Conservation (phyloP, 257 asterid species). For the Echites panduratus region DNA sequence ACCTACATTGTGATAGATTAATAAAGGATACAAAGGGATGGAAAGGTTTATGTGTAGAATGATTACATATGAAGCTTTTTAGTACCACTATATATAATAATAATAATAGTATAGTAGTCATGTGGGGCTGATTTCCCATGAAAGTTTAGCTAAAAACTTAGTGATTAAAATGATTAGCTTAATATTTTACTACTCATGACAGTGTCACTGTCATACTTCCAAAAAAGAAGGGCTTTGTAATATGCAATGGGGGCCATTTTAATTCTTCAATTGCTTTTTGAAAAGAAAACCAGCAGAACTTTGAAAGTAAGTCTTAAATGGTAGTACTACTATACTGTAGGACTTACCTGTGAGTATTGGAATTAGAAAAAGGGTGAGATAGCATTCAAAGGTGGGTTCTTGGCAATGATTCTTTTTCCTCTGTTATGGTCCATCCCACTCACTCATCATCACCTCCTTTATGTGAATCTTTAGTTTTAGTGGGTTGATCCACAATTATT, state of each 20-base stretch:
- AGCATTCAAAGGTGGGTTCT: conserved; percentile 30
- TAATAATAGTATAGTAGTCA: too few species aligned
- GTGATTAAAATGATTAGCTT: conserved; percentile 60
- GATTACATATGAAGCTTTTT: not conserved
- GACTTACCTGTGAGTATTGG: conserved; percentile 45
- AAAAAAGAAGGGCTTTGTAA: conserved; percentile 15
- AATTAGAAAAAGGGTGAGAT: conserved; percentile 51
- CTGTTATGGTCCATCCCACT: conserved; percentile 29
- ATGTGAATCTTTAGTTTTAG: conserved; percentile 5
- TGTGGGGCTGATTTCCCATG: conserved; percentile 55
- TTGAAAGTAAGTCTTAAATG: conserved; percentile 45
- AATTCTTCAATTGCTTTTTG: conserved; percentile 37
- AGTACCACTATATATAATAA: too few species aligned
- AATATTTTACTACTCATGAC: conserved; percentile 19
- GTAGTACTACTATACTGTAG: too few species aligned
- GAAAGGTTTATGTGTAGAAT: conserved; percentile 5
- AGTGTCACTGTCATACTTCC: conserved; percentile 20
- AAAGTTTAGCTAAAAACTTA: conserved; percentile 42
- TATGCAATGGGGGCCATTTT: conserved; percentile 27
- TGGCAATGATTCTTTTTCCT: conserved; percentile 45
- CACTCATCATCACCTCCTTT: conserved; percentile 1
- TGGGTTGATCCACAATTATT: not conserved
- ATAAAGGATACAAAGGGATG: not conserved
- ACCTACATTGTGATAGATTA: too few species aligned
- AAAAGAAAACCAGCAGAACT: conserved; percentile 35